Evolutionary conservation across 164 flowering plant species (phyloP).

Genomic region (Macadamia integrifolia): DNA sequence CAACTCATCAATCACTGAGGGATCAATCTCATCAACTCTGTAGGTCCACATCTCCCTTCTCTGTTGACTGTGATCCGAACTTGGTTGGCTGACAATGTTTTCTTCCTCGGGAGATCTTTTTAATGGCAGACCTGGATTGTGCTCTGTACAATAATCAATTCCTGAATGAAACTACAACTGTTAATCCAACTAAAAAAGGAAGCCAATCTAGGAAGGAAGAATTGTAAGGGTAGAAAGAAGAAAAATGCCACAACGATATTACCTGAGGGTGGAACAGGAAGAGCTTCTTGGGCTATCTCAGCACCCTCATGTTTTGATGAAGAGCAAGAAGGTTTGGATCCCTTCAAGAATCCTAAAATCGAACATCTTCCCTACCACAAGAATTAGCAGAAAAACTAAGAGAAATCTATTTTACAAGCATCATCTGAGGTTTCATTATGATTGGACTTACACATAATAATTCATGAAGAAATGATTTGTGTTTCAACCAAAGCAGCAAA

Average conservation of each 20-base stretch:
- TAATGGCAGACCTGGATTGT: conserved; percentile 17
- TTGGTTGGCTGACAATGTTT: background rate
- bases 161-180: conserved; percentile 1
- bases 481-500: background rate
- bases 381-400: background rate
- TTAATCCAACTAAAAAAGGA: background rate
- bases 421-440: background rate
- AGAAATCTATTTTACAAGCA: background rate
- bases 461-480: background rate
- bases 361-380: conserved; percentile 53
- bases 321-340: conserved; percentile 28
- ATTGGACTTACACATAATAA: background rate
- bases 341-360: conserved; percentile 52
- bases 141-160: conserved; percentile 7
- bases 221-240: background rate
- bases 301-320: conserved; percentile 23
- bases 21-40: conserved; percentile 72
- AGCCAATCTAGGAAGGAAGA: background rate
- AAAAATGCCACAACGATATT: background rate
- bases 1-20: conserved; percentile 63
- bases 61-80: conserved; percentile 14
- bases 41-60: conserved; percentile 43
- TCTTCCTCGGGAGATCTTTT: conserved; percentile 7
- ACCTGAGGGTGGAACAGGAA: conserved; percentile 34
- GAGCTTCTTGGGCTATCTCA: conserved; percentile 15